phyloP scores from a whole-genome alignment of 1,284 basidiomycete species.

The Fistulina hepatica region DNA sequence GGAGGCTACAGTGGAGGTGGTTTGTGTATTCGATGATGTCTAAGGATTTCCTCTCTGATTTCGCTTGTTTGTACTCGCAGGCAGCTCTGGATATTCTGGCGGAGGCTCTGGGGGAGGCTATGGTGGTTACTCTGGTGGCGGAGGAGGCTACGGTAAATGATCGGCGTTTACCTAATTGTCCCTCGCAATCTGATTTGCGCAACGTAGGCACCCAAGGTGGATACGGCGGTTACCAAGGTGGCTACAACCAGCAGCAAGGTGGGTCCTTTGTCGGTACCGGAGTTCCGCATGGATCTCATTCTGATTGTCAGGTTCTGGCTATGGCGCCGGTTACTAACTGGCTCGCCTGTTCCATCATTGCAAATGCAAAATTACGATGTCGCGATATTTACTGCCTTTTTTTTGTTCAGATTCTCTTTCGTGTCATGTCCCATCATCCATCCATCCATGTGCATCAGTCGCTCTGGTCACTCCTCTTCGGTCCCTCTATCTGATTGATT shows the following conservation, averaged over 20 bases:
- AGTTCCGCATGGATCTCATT: not conserved
- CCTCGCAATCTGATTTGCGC: slow-evolving; percentile 17
- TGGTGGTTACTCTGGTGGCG: slow-evolving; percentile 20
- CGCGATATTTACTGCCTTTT: slow-evolving; percentile 12
- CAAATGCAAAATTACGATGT: not conserved
- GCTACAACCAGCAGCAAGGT: slow-evolving; percentile 12
- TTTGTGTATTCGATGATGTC: slow-evolving; percentile 1
- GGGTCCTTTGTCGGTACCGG: not conserved
- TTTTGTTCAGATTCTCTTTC: slow-evolving; percentile 6
- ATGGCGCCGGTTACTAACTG: slow-evolving; percentile 7
- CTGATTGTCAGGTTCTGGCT: slow-evolving; percentile 1
- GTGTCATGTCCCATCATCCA: no score
- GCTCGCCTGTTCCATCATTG: no score
- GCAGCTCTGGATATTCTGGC: slow-evolving; percentile 21
- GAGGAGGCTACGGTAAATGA: slow-evolving; percentile 20
- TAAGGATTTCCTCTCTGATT: not conserved
- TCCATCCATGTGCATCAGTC: slow-evolving; percentile 1
- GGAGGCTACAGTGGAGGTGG: slow-evolving; percentile 21
- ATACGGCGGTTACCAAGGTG: slow-evolving; percentile 10
- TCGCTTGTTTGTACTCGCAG: slow-evolving; percentile 9
- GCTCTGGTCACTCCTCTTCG: not conserved
- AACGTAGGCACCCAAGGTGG: slow-evolving; percentile 14
- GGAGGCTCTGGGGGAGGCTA: slow-evolving; percentile 16
- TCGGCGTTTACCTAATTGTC: slow-evolving; percentile 25
- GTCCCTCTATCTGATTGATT: not conserved